Evolutionary conservation across 176 grass and related monocot genomes (phyloP), one percentile per base, ranked within the genome.

Genomic region (Eremochloa ophiuroides): DNA sequence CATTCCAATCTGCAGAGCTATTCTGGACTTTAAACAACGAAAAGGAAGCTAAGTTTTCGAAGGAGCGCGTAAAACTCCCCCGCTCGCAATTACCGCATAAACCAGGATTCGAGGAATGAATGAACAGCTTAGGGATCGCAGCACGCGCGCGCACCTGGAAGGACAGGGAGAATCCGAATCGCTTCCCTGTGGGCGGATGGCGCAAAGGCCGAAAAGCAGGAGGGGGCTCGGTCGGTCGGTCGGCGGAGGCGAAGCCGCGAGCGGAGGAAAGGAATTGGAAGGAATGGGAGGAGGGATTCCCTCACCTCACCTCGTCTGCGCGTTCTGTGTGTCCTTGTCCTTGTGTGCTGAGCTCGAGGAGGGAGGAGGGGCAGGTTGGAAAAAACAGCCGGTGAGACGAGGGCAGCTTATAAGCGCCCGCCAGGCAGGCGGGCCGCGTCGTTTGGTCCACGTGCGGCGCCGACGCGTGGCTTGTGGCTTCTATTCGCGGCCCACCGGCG

Each of bases 391-490:
- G 30, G 62, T 17, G 61, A 31, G 26, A 14, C 59, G 66, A n/a
- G n/a, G 60, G 1, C 60, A 30, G 66, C 37, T 44, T 71, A 80
- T 73, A 86, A 10, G 44, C 43, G 27, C 18, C 0, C 6, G 75
- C 76, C 83, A 64, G 67, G 23, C 13, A 43, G 64, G 50, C 47
- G 72, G 23, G 68, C 13, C 58, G 48, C 28, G 65, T 37, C 44
- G 43, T 8, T 41, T 30, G 76, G 43, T 80, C 69, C 84, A 80
- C 84, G 59, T 80, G 69, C 35, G 26, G 12, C 77, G 77, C 78
- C 83, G 87, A 59, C 72, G 72, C 82, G 87, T 34, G 83, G 55
- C 77, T 58, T 58, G 87, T 34, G 83, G 55, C 77, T 58, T 58
- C 35, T 59, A 38, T 47, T 82, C 29, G 10, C 56, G 51, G 1